Base-by-base conservation (phyloP, 768 basidiomycete species). In the Sutorius australiensis region DNA sequence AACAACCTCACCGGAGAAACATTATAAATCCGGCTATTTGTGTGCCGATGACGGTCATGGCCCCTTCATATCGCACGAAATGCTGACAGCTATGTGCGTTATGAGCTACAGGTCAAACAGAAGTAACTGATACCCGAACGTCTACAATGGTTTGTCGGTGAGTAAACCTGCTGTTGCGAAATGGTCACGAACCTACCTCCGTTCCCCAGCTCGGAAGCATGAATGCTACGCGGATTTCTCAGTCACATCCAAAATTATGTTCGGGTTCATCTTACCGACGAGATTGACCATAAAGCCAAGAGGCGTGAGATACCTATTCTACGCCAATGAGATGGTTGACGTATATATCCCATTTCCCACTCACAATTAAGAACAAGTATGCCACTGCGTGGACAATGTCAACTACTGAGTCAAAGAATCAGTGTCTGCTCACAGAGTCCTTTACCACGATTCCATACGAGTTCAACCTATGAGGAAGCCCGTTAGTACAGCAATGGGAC, bases 241-340 rank as follows among this genome's bases (percentile, higher is more conserved):
- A 50, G 50, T n/a, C 4, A 41, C 19, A 19, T n/a, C 10, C 52
- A 32, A 21, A 12, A 40, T 3, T 47, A 7, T 11, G 31, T 13
- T 27, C 28, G 30, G 16, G 13, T 14, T 14, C 21, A 32, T 6
- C 64, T 61, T 46, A 65, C 63, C 80, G 9, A 67, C 57, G 0
- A 84, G 60, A 53, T 84, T 83, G 41, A 84, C 63, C 16, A 84
- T 76, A 61, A 86, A 86, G 1, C 80, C 81, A 3, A 85, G 67
- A 0, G 83, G 83, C 0, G 80, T 83, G 17, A 85, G 66, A 59
- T 86, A 86, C 24, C 84, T 79, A 58, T 85, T 86, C 83, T 86
- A 47, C 38, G 5, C 34, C 8, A 1, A n/a, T 55, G 42, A 48
- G 32, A 44, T 19, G 7, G 6, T 9, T 14, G 34, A 51, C 6